phyloP scores from a whole-genome alignment of 2,329 filamentous ascomycete genomes.

The Aspergillus udagawae region DNA sequence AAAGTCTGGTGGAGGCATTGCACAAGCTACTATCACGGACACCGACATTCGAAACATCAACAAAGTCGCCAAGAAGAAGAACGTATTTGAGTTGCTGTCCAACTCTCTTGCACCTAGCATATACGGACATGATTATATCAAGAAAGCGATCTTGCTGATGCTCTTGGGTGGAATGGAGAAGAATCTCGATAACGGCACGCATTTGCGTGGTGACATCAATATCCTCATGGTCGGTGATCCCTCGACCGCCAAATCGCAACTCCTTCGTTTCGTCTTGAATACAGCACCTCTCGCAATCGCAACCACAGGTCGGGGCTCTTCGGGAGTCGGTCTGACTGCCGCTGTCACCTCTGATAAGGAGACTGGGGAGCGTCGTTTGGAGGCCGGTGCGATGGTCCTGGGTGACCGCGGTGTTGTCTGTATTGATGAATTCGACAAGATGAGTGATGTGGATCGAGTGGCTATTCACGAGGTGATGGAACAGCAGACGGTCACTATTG shows the following conservation, averaged over 20 bases:
- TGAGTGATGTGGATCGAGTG: constrained; percentile 96
- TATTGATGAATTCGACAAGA: constrained; percentile 99
- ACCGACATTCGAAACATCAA: constrained; percentile 98
- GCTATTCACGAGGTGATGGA: constrained; percentile 99
- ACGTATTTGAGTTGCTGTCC: constrained; percentile 86
- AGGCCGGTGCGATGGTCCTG: constrained; percentile 98
- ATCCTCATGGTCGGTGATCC: constrained; percentile 99
- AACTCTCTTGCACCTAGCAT: constrained; percentile 96
- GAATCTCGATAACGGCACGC: constrained; percentile 95
- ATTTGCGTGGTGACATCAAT: constrained; percentile 97
- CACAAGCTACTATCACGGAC: constrained; percentile 87
- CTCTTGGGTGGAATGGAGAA: constrained; percentile 95
- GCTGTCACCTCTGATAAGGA: constrained; percentile 97
- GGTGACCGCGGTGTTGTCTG: constrained; percentile 95
- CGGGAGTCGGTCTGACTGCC: constrained; percentile 93
- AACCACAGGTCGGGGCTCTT: constrained; percentile 93
- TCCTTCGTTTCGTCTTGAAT: constrained; percentile 93
- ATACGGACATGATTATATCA: constrained; percentile 94
- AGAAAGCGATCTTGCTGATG: constrained; percentile 95
- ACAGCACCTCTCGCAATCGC: constrained; percentile 95
- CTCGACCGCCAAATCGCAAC: constrained; percentile 97
- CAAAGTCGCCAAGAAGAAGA: constrained; percentile 90
- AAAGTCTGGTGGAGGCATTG: constrained; percentile 91
- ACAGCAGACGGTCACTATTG: constrained; percentile 98
- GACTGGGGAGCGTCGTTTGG: constrained; percentile 87